These are phyloP conservation scores for Monosiga brevicollis DNA, from an alignment of 78 protist genomes.

Conservation along the genomic window DNA sequence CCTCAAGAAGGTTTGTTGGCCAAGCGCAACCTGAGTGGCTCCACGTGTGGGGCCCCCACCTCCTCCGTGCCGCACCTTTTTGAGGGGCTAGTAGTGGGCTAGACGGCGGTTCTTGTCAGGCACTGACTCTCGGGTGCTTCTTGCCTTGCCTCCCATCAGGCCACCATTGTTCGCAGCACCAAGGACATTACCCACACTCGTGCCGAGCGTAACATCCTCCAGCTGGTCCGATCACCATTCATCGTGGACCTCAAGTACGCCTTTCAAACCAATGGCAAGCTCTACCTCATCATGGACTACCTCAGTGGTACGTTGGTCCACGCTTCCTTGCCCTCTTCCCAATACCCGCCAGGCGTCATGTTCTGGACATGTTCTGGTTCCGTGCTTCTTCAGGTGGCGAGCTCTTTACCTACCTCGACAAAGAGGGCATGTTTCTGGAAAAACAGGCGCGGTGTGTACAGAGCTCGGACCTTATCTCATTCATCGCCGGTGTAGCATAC, in stretches of 20 bases:
- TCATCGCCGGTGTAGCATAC: too few relatives aligned
- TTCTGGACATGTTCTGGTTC: conserved; percentile 30
- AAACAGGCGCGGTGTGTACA: too few relatives aligned
- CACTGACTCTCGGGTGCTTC: background rate
- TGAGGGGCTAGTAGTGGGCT: too few relatives aligned
- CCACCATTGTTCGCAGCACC: conserved; percentile 2
- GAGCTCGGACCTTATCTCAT: too few relatives aligned
- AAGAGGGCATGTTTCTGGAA: background rate
- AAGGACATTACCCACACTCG: conserved; percentile 23
- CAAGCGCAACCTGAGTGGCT: background rate
- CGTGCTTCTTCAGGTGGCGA: background rate
- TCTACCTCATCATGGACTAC: conserved; percentile 63
- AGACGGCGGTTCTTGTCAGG: too few relatives aligned
- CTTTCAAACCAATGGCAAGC: conserved; percentile 61
- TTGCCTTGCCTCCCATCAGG: background rate
- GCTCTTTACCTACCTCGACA: too few relatives aligned
- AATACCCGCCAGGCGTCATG: too few relatives aligned
- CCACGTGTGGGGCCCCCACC: background rate
- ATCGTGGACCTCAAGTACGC: conserved; percentile 58
- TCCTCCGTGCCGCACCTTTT: background rate
- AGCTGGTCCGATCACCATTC: conserved; percentile 19
- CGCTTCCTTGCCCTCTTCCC: too few relatives aligned
- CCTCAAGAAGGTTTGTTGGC: conserved; percentile 4
- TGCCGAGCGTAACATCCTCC: conserved; percentile 26
- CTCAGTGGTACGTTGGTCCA: conserved; percentile 40